These are phyloP conservation scores for Macrotyloma uniflorum DNA, from an alignment of 306 rosid species.

Conservation along the genomic window DNA sequence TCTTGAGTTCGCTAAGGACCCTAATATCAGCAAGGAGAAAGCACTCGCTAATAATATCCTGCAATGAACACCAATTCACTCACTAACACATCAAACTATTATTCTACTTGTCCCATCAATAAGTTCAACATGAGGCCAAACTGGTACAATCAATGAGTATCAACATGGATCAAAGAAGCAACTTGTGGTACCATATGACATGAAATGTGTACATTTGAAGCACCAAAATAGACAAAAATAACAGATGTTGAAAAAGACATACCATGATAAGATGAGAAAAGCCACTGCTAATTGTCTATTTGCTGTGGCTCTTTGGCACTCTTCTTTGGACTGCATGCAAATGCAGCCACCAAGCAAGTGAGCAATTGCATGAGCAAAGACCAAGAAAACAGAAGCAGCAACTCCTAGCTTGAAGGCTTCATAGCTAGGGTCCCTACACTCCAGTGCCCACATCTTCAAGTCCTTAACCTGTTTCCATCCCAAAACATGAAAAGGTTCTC, in stretches of 20 bases:
- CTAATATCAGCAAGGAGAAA: conserved; percentile 62
- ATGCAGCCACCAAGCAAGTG: conserved; percentile 75
- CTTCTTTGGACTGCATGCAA: conserved; percentile 54
- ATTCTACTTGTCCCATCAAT: not conserved
- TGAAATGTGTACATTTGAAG: not conserved
- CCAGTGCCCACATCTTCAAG: conserved; percentile 61
- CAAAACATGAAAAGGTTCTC: not conserved
- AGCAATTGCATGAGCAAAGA: conserved; percentile 59
- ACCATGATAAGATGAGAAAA: conserved; percentile 74
- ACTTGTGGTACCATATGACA: not conserved
- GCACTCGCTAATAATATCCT: conserved; percentile 59
- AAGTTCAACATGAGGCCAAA: no score
- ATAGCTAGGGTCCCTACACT: conserved; percentile 73
- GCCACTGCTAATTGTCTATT: conserved; percentile 56
- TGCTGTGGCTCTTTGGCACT: conserved; percentile 47
- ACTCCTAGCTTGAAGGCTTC: conserved; percentile 75
- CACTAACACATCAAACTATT: not conserved
- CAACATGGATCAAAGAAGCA: not conserved
- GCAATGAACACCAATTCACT: not conserved
- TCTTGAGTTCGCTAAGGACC: conserved; percentile 64
- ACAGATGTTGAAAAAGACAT: not conserved
- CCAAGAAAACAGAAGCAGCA: conserved; percentile 66
- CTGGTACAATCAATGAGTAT: not conserved
- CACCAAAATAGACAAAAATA: not conserved
- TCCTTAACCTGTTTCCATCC: conserved; percentile 57